Evolutionary conservation across 2,329 filamentous ascomycete species (phyloP), one percentile per base, ranked within the genome.

Genomic region (Aureobasidium sp.): DNA sequence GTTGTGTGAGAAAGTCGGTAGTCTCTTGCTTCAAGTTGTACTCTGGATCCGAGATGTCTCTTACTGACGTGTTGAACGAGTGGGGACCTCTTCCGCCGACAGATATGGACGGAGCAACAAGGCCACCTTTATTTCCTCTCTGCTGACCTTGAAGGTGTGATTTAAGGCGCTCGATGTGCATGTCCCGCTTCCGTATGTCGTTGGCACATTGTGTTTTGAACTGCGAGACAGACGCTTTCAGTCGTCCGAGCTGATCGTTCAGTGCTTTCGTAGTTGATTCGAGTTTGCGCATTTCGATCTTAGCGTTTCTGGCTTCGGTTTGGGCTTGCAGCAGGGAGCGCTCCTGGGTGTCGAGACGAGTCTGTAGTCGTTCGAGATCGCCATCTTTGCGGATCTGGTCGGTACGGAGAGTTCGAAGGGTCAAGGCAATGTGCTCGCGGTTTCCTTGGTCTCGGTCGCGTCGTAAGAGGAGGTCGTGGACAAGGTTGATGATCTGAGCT

Each of bases 361-460:
- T 60, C 49, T 62, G 66, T 45, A 70, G 78, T 63, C 83, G 81
- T 48, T 80, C 74, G 19, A 87, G 73, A 63, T 87, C 85, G 27
- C 83, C 81, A 8, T 86, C 83, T 68, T 91, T 87, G 59, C 89
- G 88, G 15, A 88, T 80, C 62, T 88, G 85, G 66, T 94, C 90
- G 66, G 85, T 82, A 64, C 90, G 89, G 14, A 96, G 76, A 27
- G 81, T 84, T 62, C 89, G 89, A 61, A 97, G 83, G 4, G 90
- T 90, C 15, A 84, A 83, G 3, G 90, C 90, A 22, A 96, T 81
- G 35, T 85, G 87, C 74, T 97, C 93, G 69, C 90, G 87, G 72
- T 95, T 88, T 66, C 94, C 89, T 65, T 91, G 89, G 75, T 97
- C 93, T 72, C 91, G 89, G 89, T 99, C 94, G 79, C 92, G 85